Evolutionary conservation across 1,284 basidiomycete species (phyloP), one percentile per base, ranked within the genome.

Genomic region (Fomitiporia mediterranea): DNA sequence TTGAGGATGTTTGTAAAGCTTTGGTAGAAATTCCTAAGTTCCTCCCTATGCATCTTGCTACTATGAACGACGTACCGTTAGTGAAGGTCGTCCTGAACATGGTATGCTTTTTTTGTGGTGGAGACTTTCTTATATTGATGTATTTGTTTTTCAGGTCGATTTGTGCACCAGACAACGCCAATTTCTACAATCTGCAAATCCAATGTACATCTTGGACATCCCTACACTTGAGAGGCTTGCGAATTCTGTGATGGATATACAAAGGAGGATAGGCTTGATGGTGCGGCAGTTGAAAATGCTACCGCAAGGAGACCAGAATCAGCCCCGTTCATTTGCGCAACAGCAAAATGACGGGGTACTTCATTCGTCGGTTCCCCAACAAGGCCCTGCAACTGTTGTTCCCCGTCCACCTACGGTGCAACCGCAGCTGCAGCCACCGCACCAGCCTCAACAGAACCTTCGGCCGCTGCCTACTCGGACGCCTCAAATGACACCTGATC

Each of bases 141-240:
- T 60, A 17, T 50, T 37, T 25, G 54, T 60, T 21, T 13, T 50
- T 8, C 48, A 52, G 44, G 83, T 75, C 79, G 44, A 64, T 74
- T 75, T 77, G 3, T 76, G 80, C 17, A 68, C 72, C 40, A 74
- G 74, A 46, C 86, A 89, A 70, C 70, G 78, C 30, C 65, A 64
- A 4, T 67, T 82, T 55, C 62, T 81, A 15, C 66, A 74, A 1
- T 68, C 69, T 7, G 65, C 70, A 7, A 72, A 69, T 52, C 79
- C 81, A 25, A 78, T 77, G 39, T 84, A 76, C 61, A 73, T 85
- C 37, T 62, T 84, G 17, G 68, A 65, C 30, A 56, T 80, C 9
- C 65, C 72, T 0, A 70, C 66, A 23, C 68, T 87, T 34, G 74
- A 75, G 42, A 66, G 52, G 35, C 80, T 85, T 76, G 65, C 72